Evolutionary conservation across 495 filamentous ascomycete genomes (phyloP), one percentile per base, ranked within the genome.

Genomic region (Annulohypoxylon stygium): DNA sequence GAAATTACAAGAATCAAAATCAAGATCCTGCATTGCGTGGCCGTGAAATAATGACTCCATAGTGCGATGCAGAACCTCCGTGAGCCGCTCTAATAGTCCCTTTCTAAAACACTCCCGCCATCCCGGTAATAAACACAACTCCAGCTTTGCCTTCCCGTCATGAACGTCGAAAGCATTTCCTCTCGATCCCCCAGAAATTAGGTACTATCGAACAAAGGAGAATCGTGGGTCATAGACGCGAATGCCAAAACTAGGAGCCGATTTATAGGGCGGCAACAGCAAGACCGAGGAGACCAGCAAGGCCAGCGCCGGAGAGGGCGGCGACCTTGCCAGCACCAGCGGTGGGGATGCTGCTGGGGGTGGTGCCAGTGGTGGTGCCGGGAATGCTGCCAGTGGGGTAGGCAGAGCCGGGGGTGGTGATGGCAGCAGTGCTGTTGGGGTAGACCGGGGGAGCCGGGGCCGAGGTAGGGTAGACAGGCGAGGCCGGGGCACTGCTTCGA

Each of bases 191-290:
- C 78, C 73, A 57, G 34, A 47, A 55, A 79, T 81, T 80, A 78
- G 72, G 71, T 80, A 76, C 75, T 79, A 78, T 77, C 67, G 75
- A 73, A 75, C 67, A 76, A 73, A 79, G 67, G 77, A 79, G 74
- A 79, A 77, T 80, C 76, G 76, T 78, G 76, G 75, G 74, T 73
- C 75, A 75, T 78, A 71, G 76, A 79, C 78, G 67, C 59, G 78
- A 74, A 78, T 65, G 72, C 74, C 37, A 47, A 47, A 76, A 63
- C 65, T 60, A 67, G 64, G 60, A 73, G 73, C 58, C 47, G 63
- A 81, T 85, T 93, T 95, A 95, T 86, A 94, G 88, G 78, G 92
- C 77, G 82, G 89, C 87, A 78, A 91, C 93, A 76, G 88, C 91
- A 74, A 90, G 78, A 82, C 90, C 93, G 83, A 94, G 87, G 76